These are phyloP conservation scores for Komagataella phaffii DNA, from an alignment of 805 yeast genomes.

Conservation along the genomic window DNA sequence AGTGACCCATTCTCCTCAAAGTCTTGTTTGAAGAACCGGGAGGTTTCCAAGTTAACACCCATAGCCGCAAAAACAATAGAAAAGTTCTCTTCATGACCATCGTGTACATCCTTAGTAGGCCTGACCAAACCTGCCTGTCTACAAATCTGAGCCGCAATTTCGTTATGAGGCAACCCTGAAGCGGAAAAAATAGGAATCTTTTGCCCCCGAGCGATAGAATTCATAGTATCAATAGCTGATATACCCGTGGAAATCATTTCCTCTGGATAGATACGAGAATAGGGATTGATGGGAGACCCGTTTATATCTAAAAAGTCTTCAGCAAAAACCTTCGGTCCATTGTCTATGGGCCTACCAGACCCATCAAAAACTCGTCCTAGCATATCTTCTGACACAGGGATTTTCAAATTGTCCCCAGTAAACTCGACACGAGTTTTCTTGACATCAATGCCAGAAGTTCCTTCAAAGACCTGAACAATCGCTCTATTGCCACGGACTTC, in stretches of 20 bases:
- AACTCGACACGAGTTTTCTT: constrained; percentile 95
- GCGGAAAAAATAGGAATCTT: constrained; percentile 98
- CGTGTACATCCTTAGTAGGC: constrained; percentile 99
- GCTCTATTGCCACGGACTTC: constrained; percentile 97
- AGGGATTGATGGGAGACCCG: constrained; percentile 98
- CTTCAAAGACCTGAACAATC: constrained; percentile 97
- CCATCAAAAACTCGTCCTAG: constrained; percentile 98
- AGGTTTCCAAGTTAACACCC: constrained; percentile 99
- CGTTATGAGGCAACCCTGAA: constrained; percentile 98
- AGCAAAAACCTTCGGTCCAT: constrained; percentile 96
- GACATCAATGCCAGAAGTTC: constrained; percentile 97
- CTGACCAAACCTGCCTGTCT: constrained; percentile 99
- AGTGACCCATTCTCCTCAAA: constrained; percentile 98
- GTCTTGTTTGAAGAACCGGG: constrained; percentile 97
- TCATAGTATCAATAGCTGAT: constrained; percentile 98
- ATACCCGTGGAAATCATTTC: constrained; percentile 99
- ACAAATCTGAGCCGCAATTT: constrained; percentile 99
- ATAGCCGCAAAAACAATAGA: constrained; percentile 98
- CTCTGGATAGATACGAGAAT: constrained; percentile 96
- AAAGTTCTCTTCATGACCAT: constrained; percentile 99
- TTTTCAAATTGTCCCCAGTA: constrained; percentile 87
- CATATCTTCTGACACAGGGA: constrained; percentile 93
- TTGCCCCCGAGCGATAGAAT: constrained; percentile 99
- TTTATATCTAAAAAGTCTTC: constrained; percentile 97
- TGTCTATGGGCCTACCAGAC: constrained; percentile 96